These are phyloP conservation scores for Fragaria iinumae DNA, from an alignment of 306 rosid genomes.

Conservation along the genomic window DNA sequence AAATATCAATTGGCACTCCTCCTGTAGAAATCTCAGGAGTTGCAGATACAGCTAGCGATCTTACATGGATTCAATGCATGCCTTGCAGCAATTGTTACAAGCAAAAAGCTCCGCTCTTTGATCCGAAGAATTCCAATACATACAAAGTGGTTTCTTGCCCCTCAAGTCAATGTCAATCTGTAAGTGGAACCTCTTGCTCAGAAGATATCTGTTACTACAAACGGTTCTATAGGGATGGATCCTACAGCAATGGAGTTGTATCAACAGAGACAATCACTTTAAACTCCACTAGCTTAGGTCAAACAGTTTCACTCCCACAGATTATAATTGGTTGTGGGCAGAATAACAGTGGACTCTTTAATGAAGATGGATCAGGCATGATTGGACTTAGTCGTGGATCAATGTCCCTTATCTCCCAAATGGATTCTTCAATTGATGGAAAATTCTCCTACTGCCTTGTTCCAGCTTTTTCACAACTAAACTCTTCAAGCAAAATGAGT, in stretches of 20 bases:
- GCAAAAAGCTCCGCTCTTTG: background rate
- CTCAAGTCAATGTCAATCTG: background rate
- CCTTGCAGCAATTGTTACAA: conserved; percentile 6
- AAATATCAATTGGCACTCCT: conserved; percentile 9
- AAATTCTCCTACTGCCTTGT: background rate
- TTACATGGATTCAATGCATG: conserved; percentile 5
- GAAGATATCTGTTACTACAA: background rate
- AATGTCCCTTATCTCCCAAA: background rate
- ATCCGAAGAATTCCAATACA: background rate
- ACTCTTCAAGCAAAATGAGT: conserved; percentile 13
- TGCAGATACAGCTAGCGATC: conserved; percentile 19
- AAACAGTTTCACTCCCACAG: background rate
- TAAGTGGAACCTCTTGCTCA: background rate
- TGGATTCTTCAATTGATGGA: background rate
- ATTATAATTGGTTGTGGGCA: conserved; percentile 6
- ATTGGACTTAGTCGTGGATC: conserved; percentile 2
- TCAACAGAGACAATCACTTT: conserved; percentile 44
- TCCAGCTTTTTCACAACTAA: background rate
- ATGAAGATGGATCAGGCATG: background rate
- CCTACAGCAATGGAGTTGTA: conserved; percentile 32
- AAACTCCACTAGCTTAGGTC: conserved; percentile 13
- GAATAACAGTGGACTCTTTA: background rate
- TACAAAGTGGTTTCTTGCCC: background rate
- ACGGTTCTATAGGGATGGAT: background rate
- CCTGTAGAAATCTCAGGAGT: background rate